Evolutionary conservation across 83 land plant genomes (phyloP).

Genomic region (Picea abies): DNA sequence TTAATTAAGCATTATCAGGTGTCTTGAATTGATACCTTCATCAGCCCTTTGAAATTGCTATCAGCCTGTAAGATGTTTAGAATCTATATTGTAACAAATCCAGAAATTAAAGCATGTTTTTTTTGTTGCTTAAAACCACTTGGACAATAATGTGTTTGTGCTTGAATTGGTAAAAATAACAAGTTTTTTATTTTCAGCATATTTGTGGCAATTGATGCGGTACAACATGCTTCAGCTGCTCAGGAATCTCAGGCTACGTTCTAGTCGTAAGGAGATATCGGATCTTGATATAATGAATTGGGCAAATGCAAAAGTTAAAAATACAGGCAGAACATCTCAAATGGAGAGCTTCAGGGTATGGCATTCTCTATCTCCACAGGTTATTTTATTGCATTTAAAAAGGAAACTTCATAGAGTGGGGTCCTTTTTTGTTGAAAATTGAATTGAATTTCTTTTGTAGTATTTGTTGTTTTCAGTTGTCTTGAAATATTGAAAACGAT

Average conservation of each 20-base stretch:
- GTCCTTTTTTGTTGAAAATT: background rate
- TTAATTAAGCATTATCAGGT: too few relatives aligned
- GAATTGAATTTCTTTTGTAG: background rate
- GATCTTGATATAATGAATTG: conserved; percentile 87
- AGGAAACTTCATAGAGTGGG: background rate
- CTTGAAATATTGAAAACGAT: background rate
- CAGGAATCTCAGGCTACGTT: conserved; percentile 79
- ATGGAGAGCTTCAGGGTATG: conserved; percentile 94
- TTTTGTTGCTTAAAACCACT: too few relatives aligned
- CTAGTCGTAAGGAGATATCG: conserved; percentile 73
- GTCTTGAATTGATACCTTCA: too few relatives aligned
- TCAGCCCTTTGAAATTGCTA: too few relatives aligned
- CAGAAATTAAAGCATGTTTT: too few relatives aligned
- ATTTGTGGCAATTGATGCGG: conserved; percentile 95
- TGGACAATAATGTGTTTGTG: too few relatives aligned
- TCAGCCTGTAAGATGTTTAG: too few relatives aligned
- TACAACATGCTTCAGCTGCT: conserved; percentile 79
- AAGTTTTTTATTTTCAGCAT: conserved; percentile 51
- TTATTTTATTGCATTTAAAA: background rate
- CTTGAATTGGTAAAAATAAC: too few relatives aligned
- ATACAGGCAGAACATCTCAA: conserved; percentile 62
- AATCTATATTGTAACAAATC: too few relatives aligned
- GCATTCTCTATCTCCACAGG: background rate
- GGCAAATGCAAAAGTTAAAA: conserved; percentile 89
- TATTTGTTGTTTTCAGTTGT: background rate